These are phyloP conservation scores for Cutaneotrichosporon arboriforme DNA, from an alignment of 1,284 basidiomycete species.

Conservation along the genomic window DNA sequence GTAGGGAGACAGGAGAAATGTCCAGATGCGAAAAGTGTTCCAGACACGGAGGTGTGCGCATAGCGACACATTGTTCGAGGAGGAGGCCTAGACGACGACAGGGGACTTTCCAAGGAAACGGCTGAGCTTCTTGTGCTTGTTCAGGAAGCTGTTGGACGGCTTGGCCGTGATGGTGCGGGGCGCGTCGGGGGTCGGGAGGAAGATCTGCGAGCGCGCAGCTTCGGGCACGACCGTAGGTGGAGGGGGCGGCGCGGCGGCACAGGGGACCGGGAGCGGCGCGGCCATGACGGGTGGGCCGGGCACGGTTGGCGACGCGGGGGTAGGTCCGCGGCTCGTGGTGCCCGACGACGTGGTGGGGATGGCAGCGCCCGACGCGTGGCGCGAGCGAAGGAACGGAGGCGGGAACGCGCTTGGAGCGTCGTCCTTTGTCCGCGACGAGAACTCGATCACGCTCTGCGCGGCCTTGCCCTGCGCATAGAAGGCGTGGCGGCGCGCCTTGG, in stretches of 20 bases:
- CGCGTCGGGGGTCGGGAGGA: background rate
- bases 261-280: background rate
- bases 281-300: conserved; percentile 2
- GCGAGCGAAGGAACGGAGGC: conserved; percentile 1
- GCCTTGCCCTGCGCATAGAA: conserved; percentile 25
- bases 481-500: conserved; percentile 6
- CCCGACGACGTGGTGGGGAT: background rate
- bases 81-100: too few species aligned
- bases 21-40: too few species aligned
- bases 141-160: conserved; percentile 2
- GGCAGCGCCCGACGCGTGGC: background rate
- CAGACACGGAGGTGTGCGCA: too few species aligned
- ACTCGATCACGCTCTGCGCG: conserved; percentile 23
- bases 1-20: too few species aligned
- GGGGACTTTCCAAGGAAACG: conserved; percentile 10
- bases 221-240: background rate
- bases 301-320: background rate
- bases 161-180: conserved; percentile 5
- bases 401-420: background rate
- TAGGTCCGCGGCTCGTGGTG: background rate
- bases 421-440: conserved; percentile 2
- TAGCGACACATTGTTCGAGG: too few species aligned
- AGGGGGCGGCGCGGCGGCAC: background rate
- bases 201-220: background rate
- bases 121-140: conserved; percentile 15